Percentiles rank a stretch among this genome's conserved stretches.
Conservation (phyloP, 805 yeast genomes). For the Candida mattraensis region DNA sequence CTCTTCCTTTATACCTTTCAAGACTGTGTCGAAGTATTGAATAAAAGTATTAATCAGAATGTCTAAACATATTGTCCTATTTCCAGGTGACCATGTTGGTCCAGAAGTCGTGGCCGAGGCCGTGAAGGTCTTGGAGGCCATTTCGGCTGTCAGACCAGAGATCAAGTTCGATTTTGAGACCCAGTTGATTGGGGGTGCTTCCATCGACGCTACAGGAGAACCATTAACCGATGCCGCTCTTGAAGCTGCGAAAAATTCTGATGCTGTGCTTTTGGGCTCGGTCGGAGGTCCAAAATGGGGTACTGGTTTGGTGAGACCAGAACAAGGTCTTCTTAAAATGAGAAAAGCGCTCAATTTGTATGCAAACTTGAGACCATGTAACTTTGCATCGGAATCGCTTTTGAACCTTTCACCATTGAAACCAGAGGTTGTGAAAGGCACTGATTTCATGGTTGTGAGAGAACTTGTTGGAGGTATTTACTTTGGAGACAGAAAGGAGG, state of each 20-base stretch:
- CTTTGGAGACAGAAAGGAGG: conserved; percentile 95
- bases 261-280: conserved; percentile 96
- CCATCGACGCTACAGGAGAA: conserved; percentile 93
- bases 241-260: conserved; percentile 79
- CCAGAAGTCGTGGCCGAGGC: conserved; percentile 89
- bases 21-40: not conserved
- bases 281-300: conserved; percentile 99
- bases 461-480: conserved; percentile 98
- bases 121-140: conserved; percentile 82
- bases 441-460: conserved; percentile 90
- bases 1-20: too few relatives aligned
- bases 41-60: not conserved
- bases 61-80: conserved; percentile 67
- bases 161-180: conserved; percentile 73
- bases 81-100: conserved; percentile 98
- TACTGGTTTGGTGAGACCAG: conserved; percentile 93
- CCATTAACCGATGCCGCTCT: conserved; percentile 87
- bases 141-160: conserved; percentile 54
- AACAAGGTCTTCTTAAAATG: conserved; percentile 91
- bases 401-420: conserved; percentile 87
- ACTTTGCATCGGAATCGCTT: conserved; percentile 82
- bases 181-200: conserved; percentile 96
- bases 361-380: conserved; percentile 96
- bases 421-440: conserved; percentile 81
- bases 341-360: conserved; percentile 92